Base-by-base conservation (phyloP, 139 green algal species). In the Volvox reticuliferus region DNA sequence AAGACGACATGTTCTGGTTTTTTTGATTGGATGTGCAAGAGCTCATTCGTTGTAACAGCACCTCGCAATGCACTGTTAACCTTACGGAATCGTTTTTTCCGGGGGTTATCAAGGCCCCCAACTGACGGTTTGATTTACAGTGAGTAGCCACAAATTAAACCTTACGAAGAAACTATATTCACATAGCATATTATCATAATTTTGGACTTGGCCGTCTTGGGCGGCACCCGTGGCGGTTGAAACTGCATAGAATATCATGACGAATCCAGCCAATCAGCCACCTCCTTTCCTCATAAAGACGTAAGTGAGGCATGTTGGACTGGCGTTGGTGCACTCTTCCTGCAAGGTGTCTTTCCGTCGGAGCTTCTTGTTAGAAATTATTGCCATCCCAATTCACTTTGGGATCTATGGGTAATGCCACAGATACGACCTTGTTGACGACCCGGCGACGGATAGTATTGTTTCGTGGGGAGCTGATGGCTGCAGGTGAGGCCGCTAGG, bases 371-470 rank as follows among this genome's bases (percentile, higher is more conserved):
- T 55, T 55, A 55, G 44, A 9, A 55, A 55, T 55, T 14, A 55
- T 55, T 55, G 44, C 44, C 44, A 14, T 55, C 44, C 44, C 44
- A 55, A 55, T 9, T 9, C 44, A 55, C 44, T 55, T 73, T 28
- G 65, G 21, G 65, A 73, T 73, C 21, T 73, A 26, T 73, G 65
- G 6, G 9, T 28, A 30, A 28, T 73, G 65, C 0, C 90, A 90
- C 96, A 99, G 96, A 36, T 99, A 99, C 92, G 98, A 99, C 32
- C 91, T 99, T 19, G 96, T 99, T 20, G 95, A 98, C 16, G 97
- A 99, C 89, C 83, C 93, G 2, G 82, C 30, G 12, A 99, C 95
- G 2, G 95, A 99, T 80, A 33, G 81, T 55, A 93, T 98, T 18
- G 95, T 99, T 3, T 98, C 97, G 0, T 99, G 98, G 98, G 94